Conservation (phyloP, 345 rosid genomes). For the Hibiscus mutabilis region DNA sequence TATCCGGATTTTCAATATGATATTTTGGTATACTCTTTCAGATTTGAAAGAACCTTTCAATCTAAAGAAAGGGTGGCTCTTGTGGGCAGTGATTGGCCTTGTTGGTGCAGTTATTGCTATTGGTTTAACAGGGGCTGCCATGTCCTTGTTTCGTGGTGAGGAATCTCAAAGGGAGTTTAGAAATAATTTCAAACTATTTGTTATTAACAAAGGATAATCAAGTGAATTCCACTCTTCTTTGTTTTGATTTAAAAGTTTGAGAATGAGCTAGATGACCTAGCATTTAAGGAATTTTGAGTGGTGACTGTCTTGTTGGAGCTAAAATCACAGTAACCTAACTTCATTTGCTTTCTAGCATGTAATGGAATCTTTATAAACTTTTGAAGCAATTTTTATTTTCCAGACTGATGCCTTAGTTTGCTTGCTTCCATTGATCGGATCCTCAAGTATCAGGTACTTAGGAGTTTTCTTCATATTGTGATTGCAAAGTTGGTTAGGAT, state of each 20-base stretch:
- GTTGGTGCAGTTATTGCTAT: conserved; percentile 40
- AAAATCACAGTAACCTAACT: neutral
- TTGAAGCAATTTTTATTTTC: neutral
- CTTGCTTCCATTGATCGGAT: conserved; percentile 66
- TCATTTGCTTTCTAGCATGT: neutral
- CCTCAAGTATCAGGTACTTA: conserved; percentile 52
- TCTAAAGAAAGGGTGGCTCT: conserved; percentile 52
- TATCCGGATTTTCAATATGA: neutral
- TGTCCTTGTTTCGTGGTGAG: conserved; percentile 46
- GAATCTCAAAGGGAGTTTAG: conserved; percentile 59
- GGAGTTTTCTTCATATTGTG: neutral
- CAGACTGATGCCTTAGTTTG: conserved; percentile 66
- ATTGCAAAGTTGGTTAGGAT: neutral
- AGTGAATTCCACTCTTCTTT: neutral
- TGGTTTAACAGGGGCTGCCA: conserved; percentile 35
- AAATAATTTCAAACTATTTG: conserved; percentile 8
- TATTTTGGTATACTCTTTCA: conserved; percentile 19
- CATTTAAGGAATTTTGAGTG: neutral
- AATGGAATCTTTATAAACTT: neutral
- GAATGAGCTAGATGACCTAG: neutral
- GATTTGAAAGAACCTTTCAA: conserved; percentile 69
- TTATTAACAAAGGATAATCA: neutral
- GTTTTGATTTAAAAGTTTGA: neutral
- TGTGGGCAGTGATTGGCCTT: conserved; percentile 65
- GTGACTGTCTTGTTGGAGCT: conserved; percentile 3